Base-by-base conservation (phyloP, 768 basidiomycete genomes). In the Auricularia sp. region DNA sequence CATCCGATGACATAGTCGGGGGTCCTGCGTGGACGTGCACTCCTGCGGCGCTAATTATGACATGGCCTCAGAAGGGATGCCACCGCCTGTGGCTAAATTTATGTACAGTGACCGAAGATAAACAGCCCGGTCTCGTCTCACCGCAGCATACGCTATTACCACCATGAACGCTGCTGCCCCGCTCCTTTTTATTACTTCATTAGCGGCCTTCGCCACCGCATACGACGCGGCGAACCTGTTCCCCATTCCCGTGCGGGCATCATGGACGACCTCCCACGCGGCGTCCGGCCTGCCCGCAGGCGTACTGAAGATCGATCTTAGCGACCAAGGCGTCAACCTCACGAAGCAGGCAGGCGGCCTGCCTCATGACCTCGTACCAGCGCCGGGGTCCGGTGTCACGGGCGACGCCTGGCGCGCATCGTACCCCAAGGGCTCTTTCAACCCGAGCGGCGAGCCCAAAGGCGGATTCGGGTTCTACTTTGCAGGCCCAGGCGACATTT, bases 381-480 rank as follows among this genome's bases (percentile, higher is more conserved):
- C 79, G 13, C 81, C 83, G 35, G 83, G 83, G 66, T 7, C 11
- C 34, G 56, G 47, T 21, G 47, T 51, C 18, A 21, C 14, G 18
- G 47, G 47, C 47, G 21, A 42, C n/a, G 76, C 80, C 18, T 83
- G 85, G 81, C 77, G 78, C 69, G 82, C 83, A 0, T 75, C 76
- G 67, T 87, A 80, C 71, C 82, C 83, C 42, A 51, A 81, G 70
- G 86, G 85, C 33, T 86, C 85, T 59, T 84, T 80, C 73, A 83
- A 77, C n/a, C 82, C 81, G 69, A 71, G 72, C 14, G 75, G 79
- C 67, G 56, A 71, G 18, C 81, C 81, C 16, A 75, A 75, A 63
- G 86, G 86, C 62, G 88, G 88, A 16, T 76, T 88, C 71, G 87
- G 86, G 18, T 88, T 90, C 80, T 90, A 91, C 73, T 81, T 87